These are phyloP conservation scores for Aegilops tauschii DNA, from an alignment of 176 grass and related monocot genomes.

Conservation along the genomic window DNA sequence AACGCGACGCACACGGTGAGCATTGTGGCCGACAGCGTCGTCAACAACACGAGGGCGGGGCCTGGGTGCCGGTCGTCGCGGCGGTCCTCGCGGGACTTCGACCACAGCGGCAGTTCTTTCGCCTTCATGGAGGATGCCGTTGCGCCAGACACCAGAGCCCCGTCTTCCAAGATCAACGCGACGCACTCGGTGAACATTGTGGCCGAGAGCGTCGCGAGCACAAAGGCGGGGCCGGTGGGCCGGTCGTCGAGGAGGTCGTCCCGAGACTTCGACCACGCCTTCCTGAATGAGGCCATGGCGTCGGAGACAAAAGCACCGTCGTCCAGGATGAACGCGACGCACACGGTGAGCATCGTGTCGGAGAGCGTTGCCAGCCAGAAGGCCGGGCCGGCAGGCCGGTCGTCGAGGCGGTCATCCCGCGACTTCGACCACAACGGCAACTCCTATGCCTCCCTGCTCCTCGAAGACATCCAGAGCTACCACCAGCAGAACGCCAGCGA, in stretches of 20 bases:
- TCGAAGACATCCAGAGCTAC: conserved; percentile 92
- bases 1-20: conserved; percentile 49
- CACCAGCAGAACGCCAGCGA: conserved; percentile 61
- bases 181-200: conserved; percentile 43
- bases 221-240: conserved; percentile 35
- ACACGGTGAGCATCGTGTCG: conserved; percentile 41
- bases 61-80: conserved; percentile 60
- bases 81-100: conserved; percentile 76
- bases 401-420: conserved; percentile 63
- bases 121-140: conserved; percentile 32
- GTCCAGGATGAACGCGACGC: conserved; percentile 43
- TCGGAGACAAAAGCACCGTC: conserved; percentile 25
- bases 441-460: conserved; percentile 68
- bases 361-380: conserved; percentile 45
- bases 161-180: conserved; percentile 37
- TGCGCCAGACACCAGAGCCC: conserved; percentile 20
- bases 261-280: conserved; percentile 69
- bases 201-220: conserved; percentile 40
- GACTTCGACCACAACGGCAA: conserved; percentile 74
- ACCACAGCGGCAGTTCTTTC: conserved; percentile 58
- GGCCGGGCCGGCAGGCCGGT: conserved; percentile 42
- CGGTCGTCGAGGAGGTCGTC: conserved; percentile 70
- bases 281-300: conserved; percentile 28
- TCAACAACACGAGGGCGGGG: conserved; percentile 35
- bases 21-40: conserved; percentile 45